These are phyloP conservation scores for Backusella australiensis DNA, from an alignment of 192 early-diverging fungal species.

Conservation along the genomic window DNA sequence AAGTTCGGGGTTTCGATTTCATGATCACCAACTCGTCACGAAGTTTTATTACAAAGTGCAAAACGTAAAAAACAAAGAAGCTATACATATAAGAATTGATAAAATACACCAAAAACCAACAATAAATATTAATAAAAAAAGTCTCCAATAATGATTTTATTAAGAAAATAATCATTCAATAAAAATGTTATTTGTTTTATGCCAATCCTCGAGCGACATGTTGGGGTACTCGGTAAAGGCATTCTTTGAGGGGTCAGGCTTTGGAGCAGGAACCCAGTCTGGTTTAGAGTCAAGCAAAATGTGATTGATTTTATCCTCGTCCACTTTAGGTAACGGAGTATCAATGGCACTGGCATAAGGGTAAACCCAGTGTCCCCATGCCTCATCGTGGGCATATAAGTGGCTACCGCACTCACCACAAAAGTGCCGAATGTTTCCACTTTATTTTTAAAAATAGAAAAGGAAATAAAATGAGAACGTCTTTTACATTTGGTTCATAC, in stretches of 20 bases:
- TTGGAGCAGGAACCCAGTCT: slow-evolving; percentile 46
- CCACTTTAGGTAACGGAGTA: slow-evolving; percentile 45
- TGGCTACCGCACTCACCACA: slow-evolving; percentile 56
- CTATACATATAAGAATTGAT: neutral
- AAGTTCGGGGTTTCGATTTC: too few relatives aligned
- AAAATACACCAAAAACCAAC: neutral
- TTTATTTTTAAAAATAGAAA: neutral
- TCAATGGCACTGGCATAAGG: slow-evolving; percentile 58
- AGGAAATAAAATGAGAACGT: neutral
- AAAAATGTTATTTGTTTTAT: slow-evolving; percentile 42
- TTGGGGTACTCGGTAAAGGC: slow-evolving; percentile 52
- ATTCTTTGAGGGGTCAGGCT: slow-evolving; percentile 15
- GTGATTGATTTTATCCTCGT: slow-evolving; percentile 35
- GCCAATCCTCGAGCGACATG: slow-evolving; percentile 56
- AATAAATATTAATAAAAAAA: neutral
- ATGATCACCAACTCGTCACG: too few relatives aligned
- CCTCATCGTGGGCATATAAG: slow-evolving; percentile 40
- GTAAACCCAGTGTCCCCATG: slow-evolving; percentile 30
- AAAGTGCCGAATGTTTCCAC: slow-evolving; percentile 51
- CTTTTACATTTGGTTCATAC: neutral
- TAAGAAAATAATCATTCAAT: slow-evolving; percentile 16
- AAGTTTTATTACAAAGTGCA: too few relatives aligned
- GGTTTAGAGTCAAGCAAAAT: slow-evolving; percentile 46
- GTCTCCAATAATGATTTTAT: too few relatives aligned
- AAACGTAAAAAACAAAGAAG: too few relatives aligned